Evolutionary conservation across 208 protist species (phyloP).

Genomic region (Crithidia bombi): DNA sequence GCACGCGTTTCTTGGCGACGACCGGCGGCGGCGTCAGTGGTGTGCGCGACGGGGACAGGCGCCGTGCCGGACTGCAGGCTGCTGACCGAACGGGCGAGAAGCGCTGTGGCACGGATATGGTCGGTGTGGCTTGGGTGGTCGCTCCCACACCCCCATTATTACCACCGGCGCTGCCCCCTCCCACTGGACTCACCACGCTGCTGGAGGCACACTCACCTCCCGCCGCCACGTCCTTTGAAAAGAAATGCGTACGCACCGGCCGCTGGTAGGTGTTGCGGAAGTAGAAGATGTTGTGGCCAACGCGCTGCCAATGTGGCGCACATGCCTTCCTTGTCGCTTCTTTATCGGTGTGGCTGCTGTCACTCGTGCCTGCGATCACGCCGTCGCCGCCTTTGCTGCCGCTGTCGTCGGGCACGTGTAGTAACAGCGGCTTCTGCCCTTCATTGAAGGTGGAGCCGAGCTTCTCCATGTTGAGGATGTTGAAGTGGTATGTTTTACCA

Average conservation of each 20-base stretch:
- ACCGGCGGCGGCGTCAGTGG: conserved; percentile 24
- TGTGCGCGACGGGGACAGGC: conserved; percentile 11
- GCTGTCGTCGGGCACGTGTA: conserved; percentile 59
- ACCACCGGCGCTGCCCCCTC: background rate
- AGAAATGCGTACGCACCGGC: conserved; percentile 42
- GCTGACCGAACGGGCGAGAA: background rate
- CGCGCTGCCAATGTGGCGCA: conserved; percentile 52
- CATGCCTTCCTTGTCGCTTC: background rate
- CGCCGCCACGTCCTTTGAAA: conserved; percentile 21
- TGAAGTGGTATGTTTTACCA: conserved; percentile 93
- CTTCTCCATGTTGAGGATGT: conserved; percentile 98
- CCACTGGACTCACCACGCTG: background rate
- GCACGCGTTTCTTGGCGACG: conserved; percentile 18
- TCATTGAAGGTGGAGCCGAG: conserved; percentile 94
- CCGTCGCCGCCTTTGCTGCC: background rate
- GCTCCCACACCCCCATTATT: background rate
- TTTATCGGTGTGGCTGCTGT: background rate
- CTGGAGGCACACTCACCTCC: background rate
- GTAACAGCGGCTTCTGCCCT: conserved; percentile 92
- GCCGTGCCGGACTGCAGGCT: conserved; percentile 8
- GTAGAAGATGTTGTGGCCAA: conserved; percentile 84
- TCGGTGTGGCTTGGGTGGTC: background rate
- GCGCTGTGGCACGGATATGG: background rate
- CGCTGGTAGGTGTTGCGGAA: conserved; percentile 78
- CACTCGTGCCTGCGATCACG: background rate